These are phyloP conservation scores for Xanthoconium separans DNA, from an alignment of 1,284 basidiomycete species.

Conservation along the genomic window DNA sequence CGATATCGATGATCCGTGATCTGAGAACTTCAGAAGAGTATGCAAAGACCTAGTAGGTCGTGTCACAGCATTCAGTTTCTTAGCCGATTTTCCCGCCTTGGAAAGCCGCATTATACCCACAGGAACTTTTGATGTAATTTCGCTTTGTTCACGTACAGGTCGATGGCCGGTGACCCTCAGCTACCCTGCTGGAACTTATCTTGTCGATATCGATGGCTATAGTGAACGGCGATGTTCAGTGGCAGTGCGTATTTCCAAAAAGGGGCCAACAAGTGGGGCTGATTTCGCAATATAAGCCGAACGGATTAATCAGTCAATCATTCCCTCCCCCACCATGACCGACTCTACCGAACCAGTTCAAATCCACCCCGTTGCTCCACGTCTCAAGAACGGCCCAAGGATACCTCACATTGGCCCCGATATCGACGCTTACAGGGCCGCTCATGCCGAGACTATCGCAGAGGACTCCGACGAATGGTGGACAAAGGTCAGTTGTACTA, in stretches of 20 bases:
- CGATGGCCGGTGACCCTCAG: no score
- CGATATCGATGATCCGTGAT: neutral
- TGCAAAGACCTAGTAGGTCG: no score
- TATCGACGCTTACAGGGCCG: slow-evolving; percentile 65
- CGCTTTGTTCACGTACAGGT: neutral
- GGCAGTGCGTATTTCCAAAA: slow-evolving; percentile 21
- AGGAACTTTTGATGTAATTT: neutral
- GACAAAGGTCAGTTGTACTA: slow-evolving; percentile 62
- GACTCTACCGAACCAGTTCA: slow-evolving; percentile 33
- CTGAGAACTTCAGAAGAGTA: no score
- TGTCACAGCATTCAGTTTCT: neutral
- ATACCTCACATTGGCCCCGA: slow-evolving; percentile 77
- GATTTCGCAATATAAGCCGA: slow-evolving; percentile 21
- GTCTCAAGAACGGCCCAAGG: slow-evolving; percentile 58
- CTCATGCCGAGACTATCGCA: slow-evolving; percentile 74
- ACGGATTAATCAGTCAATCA: neutral
- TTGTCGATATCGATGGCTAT: no score
- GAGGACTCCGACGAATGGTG: slow-evolving; percentile 83
- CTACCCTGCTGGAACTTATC: no score
- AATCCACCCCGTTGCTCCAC: slow-evolving; percentile 66
- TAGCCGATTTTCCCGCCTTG: slow-evolving; percentile 14
- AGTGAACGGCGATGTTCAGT: neutral
- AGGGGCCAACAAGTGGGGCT: slow-evolving; percentile 5
- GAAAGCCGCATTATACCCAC: slow-evolving; percentile 26
- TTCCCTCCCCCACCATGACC: slow-evolving; percentile 21